Base-by-base conservation (phyloP, 1,284 basidiomycete genomes). In the Sanghuangporus baumii region DNA sequence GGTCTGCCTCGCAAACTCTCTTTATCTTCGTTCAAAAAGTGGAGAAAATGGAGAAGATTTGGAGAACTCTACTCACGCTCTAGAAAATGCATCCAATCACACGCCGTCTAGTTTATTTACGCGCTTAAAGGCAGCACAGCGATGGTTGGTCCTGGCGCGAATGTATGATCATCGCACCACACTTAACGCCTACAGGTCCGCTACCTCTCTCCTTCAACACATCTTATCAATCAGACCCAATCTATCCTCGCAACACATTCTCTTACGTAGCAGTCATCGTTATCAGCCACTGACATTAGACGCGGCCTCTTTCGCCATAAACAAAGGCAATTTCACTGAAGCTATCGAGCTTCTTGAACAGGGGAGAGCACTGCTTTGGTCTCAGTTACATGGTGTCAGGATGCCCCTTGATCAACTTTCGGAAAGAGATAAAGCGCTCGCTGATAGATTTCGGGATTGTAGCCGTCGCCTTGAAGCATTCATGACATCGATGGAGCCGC, bases 271-370 rank as follows among this genome's bases (percentile, higher is more conserved):
- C 31, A 8, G 31, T 2, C 23, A 26, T 3, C 11, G 11, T 3
- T 48, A n/a, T 48, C 47, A 9, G 7, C 11, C 20, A 14, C 12
- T 52, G 11, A 26, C 23, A 18, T 12, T 8, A 16, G 34, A 55
- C 26, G 46, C 48, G 14, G 59, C 50, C 1, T 52, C 59, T 18
- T 60, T 34, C 16, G 59, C 59, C 14, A 50, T 52, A 36, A 31
- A 52, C n/a, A 14, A 16, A 20, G 40, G 26, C 14, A 37, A 16
- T 23, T 6, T 52, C 9, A 31, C 6, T 6, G 8, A 38, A 9
- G 59, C 59, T n/a, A 48, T 60, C 8, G 59, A 51, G 37, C n/a
- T 60, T 7, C 47, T 60, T 20, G 59, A 60, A 48, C 59, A 60
- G n/a, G 59, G 59, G 40, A 60, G 47, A 31, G 47, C 23, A 14